phyloP scores from a whole-genome alignment of 371 early-diverging fungal genomes.

The Conidiobolus incongruus region DNA sequence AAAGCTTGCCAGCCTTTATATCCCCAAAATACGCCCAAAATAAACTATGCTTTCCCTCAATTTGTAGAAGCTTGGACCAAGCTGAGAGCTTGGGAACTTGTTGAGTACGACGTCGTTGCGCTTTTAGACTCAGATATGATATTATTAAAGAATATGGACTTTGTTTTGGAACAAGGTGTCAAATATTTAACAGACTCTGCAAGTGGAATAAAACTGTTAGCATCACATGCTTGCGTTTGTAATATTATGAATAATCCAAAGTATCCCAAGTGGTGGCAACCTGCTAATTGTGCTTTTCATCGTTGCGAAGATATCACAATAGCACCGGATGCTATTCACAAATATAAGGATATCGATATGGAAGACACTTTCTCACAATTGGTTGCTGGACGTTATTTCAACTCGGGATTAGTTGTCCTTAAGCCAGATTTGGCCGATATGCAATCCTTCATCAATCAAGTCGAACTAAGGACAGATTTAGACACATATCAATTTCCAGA shows the following conservation, averaged over 20 bases:
- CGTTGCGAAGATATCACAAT: not conserved
- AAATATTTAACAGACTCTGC: not conserved
- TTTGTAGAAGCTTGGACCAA: slow-evolving; percentile 1
- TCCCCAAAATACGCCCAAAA: not conserved
- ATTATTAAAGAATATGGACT: not conserved
- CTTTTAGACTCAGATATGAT: not conserved
- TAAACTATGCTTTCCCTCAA: not conserved
- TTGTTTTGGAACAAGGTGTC: not conserved
- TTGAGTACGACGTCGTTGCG: not conserved
- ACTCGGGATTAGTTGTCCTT: not conserved
- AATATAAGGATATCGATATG: not conserved
- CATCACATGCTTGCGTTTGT: slow-evolving; percentile 1
- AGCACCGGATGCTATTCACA: no score
- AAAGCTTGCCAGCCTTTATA: not conserved
- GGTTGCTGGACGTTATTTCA: not conserved
- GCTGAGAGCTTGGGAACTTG: not conserved
- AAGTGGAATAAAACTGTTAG: not conserved
- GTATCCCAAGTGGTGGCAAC: slow-evolving; percentile 1
- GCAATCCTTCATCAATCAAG: not conserved
- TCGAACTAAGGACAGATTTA: not conserved
- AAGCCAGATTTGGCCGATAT: not conserved
- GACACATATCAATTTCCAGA: slow-evolving; percentile 1
- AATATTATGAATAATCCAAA: not conserved
- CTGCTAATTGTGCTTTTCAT: not conserved
- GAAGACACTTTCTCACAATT: no score